Conservation (phyloP, 371 early-diverging fungal species). For the Apophysomyces sp. region DNA sequence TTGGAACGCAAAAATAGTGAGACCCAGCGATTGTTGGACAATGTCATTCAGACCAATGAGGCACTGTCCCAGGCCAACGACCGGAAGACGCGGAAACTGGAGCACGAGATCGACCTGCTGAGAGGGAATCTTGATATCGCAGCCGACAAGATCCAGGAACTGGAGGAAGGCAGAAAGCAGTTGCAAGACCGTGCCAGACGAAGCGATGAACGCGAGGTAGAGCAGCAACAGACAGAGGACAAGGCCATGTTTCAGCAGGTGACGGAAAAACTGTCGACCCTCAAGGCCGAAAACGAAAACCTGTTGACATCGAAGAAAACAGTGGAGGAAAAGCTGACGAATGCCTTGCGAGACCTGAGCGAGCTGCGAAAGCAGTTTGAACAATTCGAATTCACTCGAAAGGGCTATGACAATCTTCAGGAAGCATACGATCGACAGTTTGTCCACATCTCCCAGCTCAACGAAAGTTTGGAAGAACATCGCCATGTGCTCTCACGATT, state of each 20-base stretch:
- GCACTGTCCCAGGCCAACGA: constrained; percentile 14
- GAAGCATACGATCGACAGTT: constrained; percentile 26
- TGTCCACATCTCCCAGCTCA: constrained; percentile 26
- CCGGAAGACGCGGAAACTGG: constrained; percentile 27
- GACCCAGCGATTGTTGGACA: constrained; percentile 28
- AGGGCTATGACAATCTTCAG: constrained; percentile 22
- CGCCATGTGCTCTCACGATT: constrained; percentile 15
- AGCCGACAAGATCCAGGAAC: constrained; percentile 23
- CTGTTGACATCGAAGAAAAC: constrained; percentile 26
- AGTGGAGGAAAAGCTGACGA: constrained; percentile 24
- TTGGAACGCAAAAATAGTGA: constrained; percentile 44
- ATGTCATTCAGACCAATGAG: constrained; percentile 22
- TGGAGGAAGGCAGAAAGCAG: constrained; percentile 15
- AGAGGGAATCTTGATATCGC: constrained; percentile 22
- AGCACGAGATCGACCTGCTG: constrained; percentile 35
- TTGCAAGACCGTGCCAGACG: constrained; percentile 11
- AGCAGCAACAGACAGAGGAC: constrained; percentile 21
- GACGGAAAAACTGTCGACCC: constrained; percentile 33
- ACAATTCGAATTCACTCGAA: constrained; percentile 21
- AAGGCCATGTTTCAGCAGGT: constrained; percentile 20
- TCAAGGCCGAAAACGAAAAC: constrained; percentile 41
- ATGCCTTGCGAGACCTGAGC: constrained; percentile 22
- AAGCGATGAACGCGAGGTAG: constrained; percentile 12
- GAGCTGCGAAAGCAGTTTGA: constrained; percentile 22
- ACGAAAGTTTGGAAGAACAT: constrained; percentile 38